Conservation (phyloP, 208 protist species). For the Trypanosoma grayi region DNA sequence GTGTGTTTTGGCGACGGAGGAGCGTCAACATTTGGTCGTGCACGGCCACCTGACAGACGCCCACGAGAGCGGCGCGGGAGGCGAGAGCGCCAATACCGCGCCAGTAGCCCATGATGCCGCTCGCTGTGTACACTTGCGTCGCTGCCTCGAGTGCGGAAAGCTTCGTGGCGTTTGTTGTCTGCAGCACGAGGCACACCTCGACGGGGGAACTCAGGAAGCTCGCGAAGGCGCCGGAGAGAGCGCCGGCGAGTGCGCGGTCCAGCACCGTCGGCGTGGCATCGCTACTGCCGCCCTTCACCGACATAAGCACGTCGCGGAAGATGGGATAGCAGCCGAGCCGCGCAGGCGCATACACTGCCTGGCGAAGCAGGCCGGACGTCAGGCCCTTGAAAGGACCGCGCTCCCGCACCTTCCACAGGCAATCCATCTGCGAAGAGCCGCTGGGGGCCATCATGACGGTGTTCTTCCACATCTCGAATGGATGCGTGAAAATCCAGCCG, state of each 20-base stretch:
- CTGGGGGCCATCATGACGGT: constrained; percentile 78
- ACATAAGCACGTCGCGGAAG: constrained; percentile 79
- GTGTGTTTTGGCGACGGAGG: constrained; percentile 50
- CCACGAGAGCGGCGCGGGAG: constrained; percentile 83
- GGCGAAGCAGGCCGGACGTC: constrained; percentile 69
- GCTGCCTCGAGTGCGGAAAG: constrained; percentile 48
- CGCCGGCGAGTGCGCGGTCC: constrained; percentile 79
- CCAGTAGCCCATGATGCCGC: constrained; percentile 79
- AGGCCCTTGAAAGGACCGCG: constrained; percentile 87
- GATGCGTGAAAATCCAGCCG: constrained; percentile 90
- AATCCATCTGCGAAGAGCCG: constrained; percentile 48
- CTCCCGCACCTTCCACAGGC: constrained; percentile 40
- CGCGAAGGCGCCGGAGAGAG: constrained; percentile 74
- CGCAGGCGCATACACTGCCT: constrained; percentile 88
- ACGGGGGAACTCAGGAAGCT: constrained; percentile 85
- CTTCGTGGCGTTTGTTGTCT: constrained; percentile 72
- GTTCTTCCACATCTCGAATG: constrained; percentile 94
- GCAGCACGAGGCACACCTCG: constrained; percentile 91
- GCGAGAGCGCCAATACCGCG: constrained; percentile 73
- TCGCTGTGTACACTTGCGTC: constrained; percentile 35
- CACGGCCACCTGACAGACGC: constrained; percentile 88
- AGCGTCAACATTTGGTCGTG: constrained; percentile 90
- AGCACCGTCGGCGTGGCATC: constrained; percentile 49
- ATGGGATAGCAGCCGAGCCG: constrained; percentile 90
- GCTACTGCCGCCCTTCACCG: constrained; percentile 43